Conservation (phyloP, 1,284 basidiomycete species). For the Testicularia cyperi region DNA sequence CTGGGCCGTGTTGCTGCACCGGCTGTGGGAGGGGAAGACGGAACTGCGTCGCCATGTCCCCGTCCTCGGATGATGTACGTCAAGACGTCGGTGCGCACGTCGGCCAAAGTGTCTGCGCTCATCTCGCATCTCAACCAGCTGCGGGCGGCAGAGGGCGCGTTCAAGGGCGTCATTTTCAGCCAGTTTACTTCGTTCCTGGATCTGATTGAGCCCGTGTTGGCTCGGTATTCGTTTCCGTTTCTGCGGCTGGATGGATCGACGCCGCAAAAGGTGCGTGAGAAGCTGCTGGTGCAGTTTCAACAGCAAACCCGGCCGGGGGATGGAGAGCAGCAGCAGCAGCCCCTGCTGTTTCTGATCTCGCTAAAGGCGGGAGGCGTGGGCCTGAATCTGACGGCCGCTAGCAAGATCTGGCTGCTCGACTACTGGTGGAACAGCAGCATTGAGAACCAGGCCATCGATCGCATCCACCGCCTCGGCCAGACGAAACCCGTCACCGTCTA, state of each 20-base stretch:
- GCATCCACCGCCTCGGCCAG: constrained; percentile 80
- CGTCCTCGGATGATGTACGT: constrained; percentile 23
- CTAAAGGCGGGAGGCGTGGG: constrained; percentile 94
- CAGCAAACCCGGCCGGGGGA: constrained; percentile 66
- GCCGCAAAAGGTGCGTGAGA: constrained; percentile 78
- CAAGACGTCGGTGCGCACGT: constrained; percentile 79
- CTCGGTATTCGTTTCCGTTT: constrained; percentile 34
- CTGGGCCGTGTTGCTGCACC: no score
- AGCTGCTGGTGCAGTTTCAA: constrained; percentile 75
- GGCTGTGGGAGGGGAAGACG: no score
- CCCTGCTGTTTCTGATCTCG: constrained; percentile 82
- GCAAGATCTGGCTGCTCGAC: constrained; percentile 55
- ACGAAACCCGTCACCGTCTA: constrained; percentile 84
- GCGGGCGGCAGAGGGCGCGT: constrained; percentile 61
- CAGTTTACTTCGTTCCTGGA: constrained; percentile 63
- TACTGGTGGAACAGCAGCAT: constrained; percentile 58
- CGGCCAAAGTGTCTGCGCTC: constrained; percentile 81
- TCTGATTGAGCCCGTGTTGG: constrained; percentile 45
- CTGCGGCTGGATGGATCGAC: constrained; percentile 81
- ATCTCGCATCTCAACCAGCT: constrained; percentile 69
- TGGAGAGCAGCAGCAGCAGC: no score
- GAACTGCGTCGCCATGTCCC: no score
- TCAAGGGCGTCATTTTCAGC: constrained; percentile 61
- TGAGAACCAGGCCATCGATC: constrained; percentile 72
- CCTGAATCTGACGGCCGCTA: constrained; percentile 56